A percentile compares a stretch with the other conserved stretches of the same genome.
Conservation (phyloP, 202 grass and related monocot species). For the Carex arenaria region DNA sequence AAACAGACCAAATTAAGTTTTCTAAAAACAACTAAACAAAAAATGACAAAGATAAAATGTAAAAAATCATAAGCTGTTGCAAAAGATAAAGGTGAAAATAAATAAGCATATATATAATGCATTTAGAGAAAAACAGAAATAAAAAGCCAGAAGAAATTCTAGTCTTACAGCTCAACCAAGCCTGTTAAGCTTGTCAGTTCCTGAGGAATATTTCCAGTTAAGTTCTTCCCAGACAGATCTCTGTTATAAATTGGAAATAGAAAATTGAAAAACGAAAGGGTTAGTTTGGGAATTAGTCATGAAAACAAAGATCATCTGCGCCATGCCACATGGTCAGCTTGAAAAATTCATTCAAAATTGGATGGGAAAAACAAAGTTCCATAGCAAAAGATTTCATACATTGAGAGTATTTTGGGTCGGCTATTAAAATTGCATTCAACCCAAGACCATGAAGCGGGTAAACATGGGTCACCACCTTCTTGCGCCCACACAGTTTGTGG, state of each 20-base stretch:
- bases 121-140: no score
- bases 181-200: slow-evolving; percentile 60
- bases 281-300: not conserved
- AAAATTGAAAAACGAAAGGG: not conserved
- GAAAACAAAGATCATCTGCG: not conserved
- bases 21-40: not conserved
- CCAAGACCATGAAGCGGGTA: slow-evolving; percentile 83
- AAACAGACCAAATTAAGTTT: not conserved
- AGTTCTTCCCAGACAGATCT: slow-evolving; percentile 53
- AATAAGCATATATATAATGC: no score
- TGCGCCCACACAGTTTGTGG: slow-evolving; percentile 56
- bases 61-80: not conserved
- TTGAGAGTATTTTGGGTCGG: slow-evolving; percentile 45
- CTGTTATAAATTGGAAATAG: slow-evolving; percentile 26
- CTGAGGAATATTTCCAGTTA: slow-evolving; percentile 71
- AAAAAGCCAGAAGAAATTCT: not conserved
- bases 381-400: slow-evolving; percentile 39
- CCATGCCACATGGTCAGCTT: not conserved
- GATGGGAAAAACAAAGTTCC: not conserved
- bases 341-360: not conserved
- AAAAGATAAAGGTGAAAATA: no score
- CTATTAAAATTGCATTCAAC: slow-evolving; percentile 54
- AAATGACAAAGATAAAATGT: not conserved
- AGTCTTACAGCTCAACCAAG: slow-evolving; percentile 75
- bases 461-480: slow-evolving; percentile 88